Evolutionary conservation across 495 filamentous ascomycete genomes (phyloP), one percentile per base, ranked within the genome.

Genomic region (Hypomontagnella submonticulosa): DNA sequence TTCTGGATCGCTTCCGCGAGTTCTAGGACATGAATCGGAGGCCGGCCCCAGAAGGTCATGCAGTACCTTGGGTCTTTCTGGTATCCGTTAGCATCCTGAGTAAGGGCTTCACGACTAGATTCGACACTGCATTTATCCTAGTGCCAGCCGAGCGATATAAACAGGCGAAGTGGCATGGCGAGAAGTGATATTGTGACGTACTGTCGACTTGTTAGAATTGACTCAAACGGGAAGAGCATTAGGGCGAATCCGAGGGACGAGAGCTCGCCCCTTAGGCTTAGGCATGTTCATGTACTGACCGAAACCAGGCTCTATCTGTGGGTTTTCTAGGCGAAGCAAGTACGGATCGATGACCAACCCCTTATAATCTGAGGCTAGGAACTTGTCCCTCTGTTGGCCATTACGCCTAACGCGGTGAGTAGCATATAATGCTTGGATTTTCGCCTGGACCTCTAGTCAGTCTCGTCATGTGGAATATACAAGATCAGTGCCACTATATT

Each of bases 31-130:
- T 87, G 83, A 46, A 83, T 73, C 10, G 93, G 89, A 11, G 94
- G 94, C 5, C 93, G 84, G 19, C 90, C 92, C 91, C 92, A 97
- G 71, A 97, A 89, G 0, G 89, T 89, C 10, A 97, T 79, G 70
- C 92, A 96, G 67, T 97, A 79, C 37, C 93, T 83, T 12, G 85
- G 83, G 68, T 97, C 93, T 65, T 73, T 70, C 66, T 69, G 9
- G 19, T 57, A 23, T 10, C n/a, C 38, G 30, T 68, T 51, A 68
- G 27, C 20, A 59, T 41, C 15, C 34, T 13, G 18, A 50, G n/a
- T 20, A 4, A 4, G 2, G 4, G 33, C n/a, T 30, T 12, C 13
- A 78, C 52, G 4, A 44, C 44, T 27, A 23, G 42, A 1, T 16
- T 9, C 8, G 6, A 1, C 33, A 30, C 12, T 40, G 4, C 13